Evolutionary conservation across 805 yeast species (phyloP).

Genomic region (Pichia pseudocactophila): DNA sequence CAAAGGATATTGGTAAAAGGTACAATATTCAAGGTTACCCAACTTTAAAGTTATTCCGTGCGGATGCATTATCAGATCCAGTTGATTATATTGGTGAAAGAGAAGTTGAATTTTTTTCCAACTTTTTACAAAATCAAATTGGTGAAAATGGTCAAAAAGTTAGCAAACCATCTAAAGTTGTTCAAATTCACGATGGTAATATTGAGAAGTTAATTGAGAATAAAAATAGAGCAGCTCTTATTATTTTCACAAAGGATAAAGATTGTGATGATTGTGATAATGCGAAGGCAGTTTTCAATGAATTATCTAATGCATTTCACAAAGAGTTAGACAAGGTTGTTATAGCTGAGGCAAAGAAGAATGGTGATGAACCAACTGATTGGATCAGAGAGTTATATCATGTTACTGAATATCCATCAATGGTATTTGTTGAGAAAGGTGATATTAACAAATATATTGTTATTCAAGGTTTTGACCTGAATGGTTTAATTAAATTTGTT

Average conservation of each 20-base stretch:
- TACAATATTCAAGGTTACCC: slow-evolving; percentile 60
- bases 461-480: slow-evolving; percentile 37
- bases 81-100: slow-evolving; percentile 49
- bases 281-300: slow-evolving; percentile 41
- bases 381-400: slow-evolving; percentile 34
- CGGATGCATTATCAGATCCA: slow-evolving; percentile 39
- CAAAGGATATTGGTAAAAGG: slow-evolving; percentile 40
- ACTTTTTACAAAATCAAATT: slow-evolving; percentile 35
- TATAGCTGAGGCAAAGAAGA: slow-evolving; percentile 40
- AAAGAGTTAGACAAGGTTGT: slow-evolving; percentile 31
- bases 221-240: slow-evolving; percentile 36
- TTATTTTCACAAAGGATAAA: slow-evolving; percentile 37
- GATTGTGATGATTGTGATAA: slow-evolving; percentile 46
- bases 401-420: slow-evolving; percentile 43
- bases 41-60: slow-evolving; percentile 46
- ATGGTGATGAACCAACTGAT: slow-evolving; percentile 35
- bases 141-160: slow-evolving; percentile 21
- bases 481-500: slow-evolving; percentile 42
- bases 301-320: slow-evolving; percentile 40
- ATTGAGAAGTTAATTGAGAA: slow-evolving; percentile 22
- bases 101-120: slow-evolving; percentile 39
- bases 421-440: slow-evolving; percentile 38
- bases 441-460: slow-evolving; percentile 28
- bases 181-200: slow-evolving; percentile 22
- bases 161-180: slow-evolving; percentile 17